phyloP scores from a whole-genome alignment of 208 protist genomes.

The Trypanosoma platydactyli region DNA sequence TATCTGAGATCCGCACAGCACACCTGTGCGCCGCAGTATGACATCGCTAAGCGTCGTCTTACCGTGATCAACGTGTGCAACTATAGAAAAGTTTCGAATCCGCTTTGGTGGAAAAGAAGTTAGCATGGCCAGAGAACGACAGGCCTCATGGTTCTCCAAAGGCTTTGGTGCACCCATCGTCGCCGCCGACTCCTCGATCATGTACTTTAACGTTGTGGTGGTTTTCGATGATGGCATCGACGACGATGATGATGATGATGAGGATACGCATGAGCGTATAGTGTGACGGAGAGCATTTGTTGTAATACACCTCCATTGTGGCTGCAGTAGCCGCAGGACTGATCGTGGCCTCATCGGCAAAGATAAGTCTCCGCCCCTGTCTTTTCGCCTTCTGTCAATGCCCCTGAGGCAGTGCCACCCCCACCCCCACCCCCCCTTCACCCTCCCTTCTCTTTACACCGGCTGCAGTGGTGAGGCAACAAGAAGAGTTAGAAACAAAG shows the following conservation, averaged over 20 bases:
- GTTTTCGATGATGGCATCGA: constrained; percentile 1
- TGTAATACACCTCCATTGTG: not conserved
- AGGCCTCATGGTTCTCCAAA: constrained; percentile 16
- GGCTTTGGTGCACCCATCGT: constrained; percentile 23
- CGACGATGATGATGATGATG: constrained; percentile 6
- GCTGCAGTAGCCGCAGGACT: not conserved
- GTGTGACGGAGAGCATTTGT: constrained; percentile 5
- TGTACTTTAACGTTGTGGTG: constrained; percentile 1
- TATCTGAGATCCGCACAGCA: constrained; percentile 58
- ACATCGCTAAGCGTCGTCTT: constrained; percentile 93
- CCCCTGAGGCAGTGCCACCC: too few relatives aligned
- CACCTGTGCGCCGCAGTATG: constrained; percentile 77
- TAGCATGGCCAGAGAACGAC: constrained; percentile 27
- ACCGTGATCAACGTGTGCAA: constrained; percentile 93
- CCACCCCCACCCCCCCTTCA: not conserved
- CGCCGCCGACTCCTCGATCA: constrained; percentile 8
- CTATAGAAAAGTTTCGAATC: constrained; percentile 91
- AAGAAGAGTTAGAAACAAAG: constrained; percentile 7
- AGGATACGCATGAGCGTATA: constrained; percentile 11
- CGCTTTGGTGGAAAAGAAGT: constrained; percentile 44
- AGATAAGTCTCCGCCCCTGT: not conserved
- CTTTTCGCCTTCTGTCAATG: not conserved
- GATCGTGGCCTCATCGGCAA: constrained; percentile 1
- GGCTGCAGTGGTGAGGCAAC: not conserved
- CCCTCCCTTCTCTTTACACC: not conserved